Base-by-base conservation (phyloP, 164 flowering plant genomes). In the Annona cherimola region DNA sequence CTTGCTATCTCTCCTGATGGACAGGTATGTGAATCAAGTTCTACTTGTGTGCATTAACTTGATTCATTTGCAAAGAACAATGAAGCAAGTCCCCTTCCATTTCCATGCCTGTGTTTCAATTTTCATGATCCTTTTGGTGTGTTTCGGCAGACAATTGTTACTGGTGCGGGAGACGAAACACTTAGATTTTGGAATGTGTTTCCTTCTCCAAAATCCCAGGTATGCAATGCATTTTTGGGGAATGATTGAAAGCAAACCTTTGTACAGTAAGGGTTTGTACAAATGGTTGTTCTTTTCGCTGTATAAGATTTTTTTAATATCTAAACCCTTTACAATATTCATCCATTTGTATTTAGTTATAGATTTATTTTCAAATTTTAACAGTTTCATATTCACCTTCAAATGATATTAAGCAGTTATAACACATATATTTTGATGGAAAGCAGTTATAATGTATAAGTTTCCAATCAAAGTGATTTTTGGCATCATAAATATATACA, bases 1-100 rank as follows among this genome's bases (percentile, higher is more conserved):
- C 97, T 95, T 78, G 98, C 99, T 55, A 83, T 90, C 64, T 95
- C 99, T 69, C 99, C 99, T 44, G 98, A 95, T 79, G 99, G 99
- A 70, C 98, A 95, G 97, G 99, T 95, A 81, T 4, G 39, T 54
- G 0, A 40, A 18, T 39, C 16, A n/a, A 16, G 11, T 40, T 65
- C 41, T 26, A 50, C 45, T 26, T 26, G 35, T 26, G 35, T 26
- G 35, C 35, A 26, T 26, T 26, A 26, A 26, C 35, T 26, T 26
- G 35, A 26, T 26, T 26, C 35, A 26, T 26, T 26, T 41, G 20
- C 6, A 41, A 3, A 8, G 43, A 8, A 3, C 59, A 18, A 18
- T 40, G n/a, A 26, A 41, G n/a, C 42, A 39, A 8, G 9, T 72
- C 45, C 5, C 4, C 55, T 54, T 63, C 61, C 4, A 39, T 40